phyloP scores from a whole-genome alignment of 495 filamentous ascomycete genomes.

The Beverwykella pulmonaria region DNA sequence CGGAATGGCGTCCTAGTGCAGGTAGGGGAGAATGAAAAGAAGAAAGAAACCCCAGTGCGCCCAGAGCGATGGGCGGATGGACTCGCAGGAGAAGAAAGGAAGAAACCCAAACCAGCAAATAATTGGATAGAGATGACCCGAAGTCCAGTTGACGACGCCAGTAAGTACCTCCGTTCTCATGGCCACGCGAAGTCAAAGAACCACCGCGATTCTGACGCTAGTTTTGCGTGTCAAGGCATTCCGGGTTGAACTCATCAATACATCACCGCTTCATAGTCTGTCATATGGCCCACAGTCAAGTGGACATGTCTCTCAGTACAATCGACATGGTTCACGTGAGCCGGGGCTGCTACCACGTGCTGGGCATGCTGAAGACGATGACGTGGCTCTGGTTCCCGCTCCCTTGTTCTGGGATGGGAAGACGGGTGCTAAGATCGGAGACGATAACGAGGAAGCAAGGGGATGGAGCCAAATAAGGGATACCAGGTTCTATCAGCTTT shows the following conservation, averaged over 20 bases:
- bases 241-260: neutral
- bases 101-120: neutral
- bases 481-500: conserved; percentile 33
- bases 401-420: conserved; percentile 10
- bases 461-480: conserved; percentile 1
- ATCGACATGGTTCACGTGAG: neutral
- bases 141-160: neutral
- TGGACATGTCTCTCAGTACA: neutral
- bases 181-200: conserved; percentile 1
- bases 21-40: neutral
- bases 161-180: neutral
- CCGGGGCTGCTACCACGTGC: neutral
- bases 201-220: conserved; percentile 16
- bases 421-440: neutral
- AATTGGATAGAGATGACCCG: neutral
- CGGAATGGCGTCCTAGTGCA: neutral
- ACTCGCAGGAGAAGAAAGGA: neutral
- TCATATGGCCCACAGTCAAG: too few species aligned
- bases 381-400: neutral
- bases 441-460: neutral
- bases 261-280: neutral
- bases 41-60: neutral
- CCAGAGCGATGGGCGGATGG: neutral
- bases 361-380: neutral
- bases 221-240: conserved; percentile 26